Conservation (phyloP, 352 stramenopile species). For the Phytophthora tubulina region DNA sequence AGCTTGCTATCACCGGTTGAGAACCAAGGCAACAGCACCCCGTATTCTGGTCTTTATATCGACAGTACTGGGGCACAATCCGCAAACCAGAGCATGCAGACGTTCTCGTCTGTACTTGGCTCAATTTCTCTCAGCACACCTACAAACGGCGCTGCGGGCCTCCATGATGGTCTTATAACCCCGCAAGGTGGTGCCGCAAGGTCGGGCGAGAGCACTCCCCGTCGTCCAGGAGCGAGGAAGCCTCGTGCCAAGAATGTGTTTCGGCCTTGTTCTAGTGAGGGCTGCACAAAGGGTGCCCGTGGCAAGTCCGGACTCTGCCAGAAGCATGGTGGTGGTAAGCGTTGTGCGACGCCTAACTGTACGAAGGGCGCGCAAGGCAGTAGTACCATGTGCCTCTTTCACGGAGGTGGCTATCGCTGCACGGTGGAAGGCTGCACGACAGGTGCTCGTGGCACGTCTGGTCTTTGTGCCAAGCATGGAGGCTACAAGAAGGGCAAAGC, state of each 20-base stretch:
- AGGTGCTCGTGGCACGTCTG: conserved; percentile 76
- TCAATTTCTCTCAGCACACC: conserved; percentile 40
- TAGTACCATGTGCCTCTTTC: conserved; percentile 81
- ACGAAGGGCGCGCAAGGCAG: conserved; percentile 86
- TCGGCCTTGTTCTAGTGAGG: conserved; percentile 58
- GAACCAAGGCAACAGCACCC: conserved; percentile 1
- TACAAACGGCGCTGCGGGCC: conserved; percentile 20
- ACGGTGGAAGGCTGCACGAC: conserved; percentile 78
- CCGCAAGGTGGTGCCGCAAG: conserved; percentile 23
- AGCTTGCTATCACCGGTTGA: conserved; percentile 27
- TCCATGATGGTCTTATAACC: conserved; percentile 37
- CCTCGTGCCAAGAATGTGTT: conserved; percentile 80
- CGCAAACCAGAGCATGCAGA: conserved; percentile 29
- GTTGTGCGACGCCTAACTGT: conserved; percentile 67
- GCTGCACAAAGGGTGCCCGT: conserved; percentile 81
- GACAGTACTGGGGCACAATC: conserved; percentile 28
- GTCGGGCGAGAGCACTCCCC: conserved; percentile 7
- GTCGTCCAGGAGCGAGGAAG: conserved; percentile 63
- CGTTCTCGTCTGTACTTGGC: conserved; percentile 34
- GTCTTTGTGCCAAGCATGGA: conserved; percentile 82
- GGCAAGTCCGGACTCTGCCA: conserved; percentile 88
- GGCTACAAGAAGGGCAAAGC: conserved; percentile 76
- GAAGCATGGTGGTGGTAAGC: conserved; percentile 88
- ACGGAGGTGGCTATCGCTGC: conserved; percentile 88
- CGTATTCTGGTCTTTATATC: conserved; percentile 41